phyloP scores from a whole-genome alignment of 257 asterid species.

The Lantana camara region DNA sequence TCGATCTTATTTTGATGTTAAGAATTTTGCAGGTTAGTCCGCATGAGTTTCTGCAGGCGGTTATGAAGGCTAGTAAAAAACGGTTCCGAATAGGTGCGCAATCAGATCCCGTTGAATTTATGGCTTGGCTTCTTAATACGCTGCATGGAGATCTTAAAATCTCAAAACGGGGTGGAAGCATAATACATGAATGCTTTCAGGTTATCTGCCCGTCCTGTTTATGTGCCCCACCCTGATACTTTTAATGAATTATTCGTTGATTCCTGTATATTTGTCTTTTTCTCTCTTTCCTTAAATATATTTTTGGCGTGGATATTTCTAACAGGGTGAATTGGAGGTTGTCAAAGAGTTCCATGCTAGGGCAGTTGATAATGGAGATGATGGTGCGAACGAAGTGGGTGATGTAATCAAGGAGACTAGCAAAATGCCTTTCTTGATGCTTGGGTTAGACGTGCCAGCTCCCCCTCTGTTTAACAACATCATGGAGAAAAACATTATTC shows the following conservation, averaged over 20 bases:
- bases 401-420: conserved; percentile 53
- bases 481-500: conserved; percentile 96
- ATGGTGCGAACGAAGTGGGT: conserved; percentile 41
- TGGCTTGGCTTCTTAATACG: conserved; percentile 94
- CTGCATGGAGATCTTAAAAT: conserved; percentile 73
- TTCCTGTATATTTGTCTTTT: conserved; percentile 1
- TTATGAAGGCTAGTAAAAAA: conserved; percentile 92
- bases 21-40: conserved; percentile 99
- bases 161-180: conserved; percentile 70
- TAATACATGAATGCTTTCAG: conserved; percentile 95
- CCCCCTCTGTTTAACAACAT: conserved; percentile 95
- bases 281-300: conserved; percentile 1
- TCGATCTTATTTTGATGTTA: conserved; percentile 29
- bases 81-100: conserved; percentile 85
- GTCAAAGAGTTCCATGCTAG: conserved; percentile 63
- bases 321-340: conserved; percentile 96
- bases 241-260: neutral
- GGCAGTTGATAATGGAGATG: conserved; percentile 43
- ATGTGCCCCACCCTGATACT: no score
- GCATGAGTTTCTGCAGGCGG: conserved; percentile 95
- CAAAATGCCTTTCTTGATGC: conserved; percentile 92
- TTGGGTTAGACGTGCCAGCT: conserved; percentile 95
- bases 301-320: conserved; percentile 24
- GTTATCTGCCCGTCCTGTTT: no score
- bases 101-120: conserved; percentile 97